Evolutionary conservation across 768 basidiomycete genomes (phyloP).

Genomic region (Rossbeevera mucosa): DNA sequence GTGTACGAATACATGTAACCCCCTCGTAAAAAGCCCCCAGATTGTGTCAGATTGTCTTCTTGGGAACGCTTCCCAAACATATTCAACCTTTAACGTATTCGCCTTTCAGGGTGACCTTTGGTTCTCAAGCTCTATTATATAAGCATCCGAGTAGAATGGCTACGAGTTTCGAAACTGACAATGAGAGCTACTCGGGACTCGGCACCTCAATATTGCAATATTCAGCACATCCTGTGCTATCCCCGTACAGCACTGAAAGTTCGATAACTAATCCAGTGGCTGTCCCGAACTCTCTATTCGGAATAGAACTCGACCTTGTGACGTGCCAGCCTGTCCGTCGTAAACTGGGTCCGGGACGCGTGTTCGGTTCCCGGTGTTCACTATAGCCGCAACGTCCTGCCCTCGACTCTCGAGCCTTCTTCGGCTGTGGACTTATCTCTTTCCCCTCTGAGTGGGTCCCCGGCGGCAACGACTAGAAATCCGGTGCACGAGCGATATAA

Average conservation of each 20-base stretch:
- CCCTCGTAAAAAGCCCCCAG: conserved; percentile 2
- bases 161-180: conserved; percentile 3
- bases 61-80: conserved; percentile 14
- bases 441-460: conserved; percentile 1
- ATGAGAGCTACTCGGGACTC: conserved; percentile 8
- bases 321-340: not conserved
- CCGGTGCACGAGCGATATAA: not conserved
- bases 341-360: not conserved
- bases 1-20: conserved; percentile 4
- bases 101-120: conserved; percentile 8
- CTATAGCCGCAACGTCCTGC: conserved; percentile 12
- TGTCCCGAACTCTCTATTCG: not conserved
- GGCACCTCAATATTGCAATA: conserved; percentile 2
- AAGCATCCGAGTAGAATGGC: conserved; percentile 29
- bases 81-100: conserved; percentile 20
- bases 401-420: not conserved
- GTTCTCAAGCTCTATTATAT: conserved; percentile 27
- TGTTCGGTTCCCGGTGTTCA: conserved; percentile 19
- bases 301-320: not conserved
- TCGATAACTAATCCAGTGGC: not conserved
- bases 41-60: conserved; percentile 18
- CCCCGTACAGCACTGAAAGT: conserved; percentile 2
- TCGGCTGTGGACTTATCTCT: not conserved
- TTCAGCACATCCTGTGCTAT: conserved; percentile 13
- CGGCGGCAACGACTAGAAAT: conserved; percentile 3